Conservation (phyloP, 1,284 basidiomycete species). For the Marasmius oreades region DNA sequence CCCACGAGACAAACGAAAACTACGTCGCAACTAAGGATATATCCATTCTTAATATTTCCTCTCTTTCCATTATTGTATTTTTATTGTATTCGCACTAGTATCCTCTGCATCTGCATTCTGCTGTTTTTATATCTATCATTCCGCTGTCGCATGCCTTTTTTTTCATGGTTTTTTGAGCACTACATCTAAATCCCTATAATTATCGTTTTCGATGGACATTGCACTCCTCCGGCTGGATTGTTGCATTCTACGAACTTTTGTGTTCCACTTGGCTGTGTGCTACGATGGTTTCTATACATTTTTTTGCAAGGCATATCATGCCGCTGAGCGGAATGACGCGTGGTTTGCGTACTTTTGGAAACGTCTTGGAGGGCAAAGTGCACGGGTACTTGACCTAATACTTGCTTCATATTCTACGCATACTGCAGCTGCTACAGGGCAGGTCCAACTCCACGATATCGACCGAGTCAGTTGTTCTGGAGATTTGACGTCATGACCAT, state of each 20-base stretch:
- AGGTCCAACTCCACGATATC: too few species aligned
- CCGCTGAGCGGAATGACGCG: too few species aligned
- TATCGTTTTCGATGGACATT: background rate
- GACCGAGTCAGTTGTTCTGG: too few species aligned
- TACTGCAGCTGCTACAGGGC: too few species aligned
- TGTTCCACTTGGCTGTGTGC: background rate
- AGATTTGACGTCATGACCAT: background rate
- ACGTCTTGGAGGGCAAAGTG: too few species aligned
- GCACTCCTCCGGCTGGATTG: slow-evolving; percentile 1
- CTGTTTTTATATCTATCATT: background rate
- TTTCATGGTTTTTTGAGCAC: background rate
- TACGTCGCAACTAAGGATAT: slow-evolving; percentile 5
- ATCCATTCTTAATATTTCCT: background rate
- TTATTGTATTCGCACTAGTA: slow-evolving; percentile 10
- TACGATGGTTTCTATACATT: background rate
- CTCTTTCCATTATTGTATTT: slow-evolving; percentile 11
- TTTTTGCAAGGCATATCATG: too few species aligned
- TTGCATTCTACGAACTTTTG: background rate
- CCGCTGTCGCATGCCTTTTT: background rate
- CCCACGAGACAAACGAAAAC: slow-evolving; percentile 8
- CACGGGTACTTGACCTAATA: too few species aligned
- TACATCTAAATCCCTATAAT: slow-evolving; percentile 2
- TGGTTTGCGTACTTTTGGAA: too few species aligned
- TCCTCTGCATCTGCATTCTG: slow-evolving; percentile 4
- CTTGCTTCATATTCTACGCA: too few species aligned